Conservation (phyloP, 140 eudicot genomes). For the Stevia rebaudiana region DNA sequence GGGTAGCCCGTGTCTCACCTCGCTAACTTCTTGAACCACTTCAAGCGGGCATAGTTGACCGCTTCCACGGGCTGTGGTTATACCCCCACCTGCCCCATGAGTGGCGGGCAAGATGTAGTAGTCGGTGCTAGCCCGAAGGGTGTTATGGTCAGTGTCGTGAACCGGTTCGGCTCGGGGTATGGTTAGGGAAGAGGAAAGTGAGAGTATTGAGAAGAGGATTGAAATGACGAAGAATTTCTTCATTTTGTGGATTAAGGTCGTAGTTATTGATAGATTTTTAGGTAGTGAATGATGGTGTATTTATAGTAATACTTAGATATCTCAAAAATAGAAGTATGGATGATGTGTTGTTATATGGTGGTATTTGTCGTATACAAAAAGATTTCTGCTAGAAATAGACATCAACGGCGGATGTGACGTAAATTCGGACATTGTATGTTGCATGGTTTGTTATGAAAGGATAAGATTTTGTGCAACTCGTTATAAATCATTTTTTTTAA, state of each 20-base stretch:
- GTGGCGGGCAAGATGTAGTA: conserved; percentile 25
- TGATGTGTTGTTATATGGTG: conserved; percentile 12
- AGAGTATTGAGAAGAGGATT: not conserved
- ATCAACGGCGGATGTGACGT: not conserved
- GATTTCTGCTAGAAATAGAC: conserved; percentile 5
- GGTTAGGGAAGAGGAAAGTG: conserved; percentile 12
- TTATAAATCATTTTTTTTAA: too few species aligned
- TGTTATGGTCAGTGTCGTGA: conserved; percentile 11
- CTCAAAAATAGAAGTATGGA: conserved; percentile 1
- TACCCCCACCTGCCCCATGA: conserved; percentile 19
- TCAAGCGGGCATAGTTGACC: conserved; percentile 19
- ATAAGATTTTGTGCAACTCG: not conserved
- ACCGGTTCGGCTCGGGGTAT: not conserved
- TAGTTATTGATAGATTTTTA: not conserved
- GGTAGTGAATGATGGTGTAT: not conserved
- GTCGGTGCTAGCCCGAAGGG: conserved; percentile 17
- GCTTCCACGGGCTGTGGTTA: conserved; percentile 9
- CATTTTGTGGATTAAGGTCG: conserved; percentile 15
- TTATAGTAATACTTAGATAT: not conserved
- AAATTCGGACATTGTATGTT: conserved; percentile 1
- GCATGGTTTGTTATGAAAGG: conserved; percentile 24
- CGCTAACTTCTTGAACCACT: conserved; percentile 27
- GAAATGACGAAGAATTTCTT: conserved; percentile 3
- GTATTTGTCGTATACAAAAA: conserved; percentile 6
- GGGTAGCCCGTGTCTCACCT: conserved; percentile 12